Conservation (phyloP, 2,329 filamentous ascomycete genomes). For the Fusarium cicatricum region DNA sequence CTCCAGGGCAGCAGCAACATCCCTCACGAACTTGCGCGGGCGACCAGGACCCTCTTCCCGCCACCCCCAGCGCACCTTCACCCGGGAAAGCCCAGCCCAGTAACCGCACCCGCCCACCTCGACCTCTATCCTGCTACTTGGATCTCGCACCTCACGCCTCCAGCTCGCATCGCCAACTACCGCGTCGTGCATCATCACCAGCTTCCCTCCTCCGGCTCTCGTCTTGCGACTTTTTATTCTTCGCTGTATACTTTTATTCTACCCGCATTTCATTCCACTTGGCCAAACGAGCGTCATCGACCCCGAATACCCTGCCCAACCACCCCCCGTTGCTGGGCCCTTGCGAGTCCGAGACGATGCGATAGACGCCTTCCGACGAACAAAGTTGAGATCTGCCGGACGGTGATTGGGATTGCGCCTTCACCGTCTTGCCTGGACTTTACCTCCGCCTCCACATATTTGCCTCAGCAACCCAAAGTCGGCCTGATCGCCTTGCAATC, state of each 20-base stretch:
- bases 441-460: constrained; percentile 9
- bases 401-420: constrained; percentile 37
- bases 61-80: constrained; percentile 36
- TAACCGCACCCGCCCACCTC: constrained; percentile 34
- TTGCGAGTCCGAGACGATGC: constrained; percentile 41
- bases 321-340: constrained; percentile 25
- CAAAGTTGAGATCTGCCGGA: constrained; percentile 35
- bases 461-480: constrained; percentile 9
- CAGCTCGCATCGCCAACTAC: constrained; percentile 27
- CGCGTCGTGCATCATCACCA: constrained; percentile 31
- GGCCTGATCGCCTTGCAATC: constrained; percentile 12
- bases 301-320: constrained; percentile 18
- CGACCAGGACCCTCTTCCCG: constrained; percentile 35
- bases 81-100: constrained; percentile 20
- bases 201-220: constrained; percentile 15
- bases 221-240: constrained; percentile 1
- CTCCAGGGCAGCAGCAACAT: constrained; percentile 35
- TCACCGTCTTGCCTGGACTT: constrained; percentile 33
- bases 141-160: constrained; percentile 35
- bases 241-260: constrained; percentile 17
- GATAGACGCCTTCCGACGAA: constrained; percentile 35
- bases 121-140: constrained; percentile 33
- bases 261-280: constrained; percentile 9
- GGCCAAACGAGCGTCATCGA: constrained; percentile 22
- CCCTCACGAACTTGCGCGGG: constrained; percentile 35